Conservation (phyloP, 305 asterid genomes). For the Solanum hybrid region DNA sequence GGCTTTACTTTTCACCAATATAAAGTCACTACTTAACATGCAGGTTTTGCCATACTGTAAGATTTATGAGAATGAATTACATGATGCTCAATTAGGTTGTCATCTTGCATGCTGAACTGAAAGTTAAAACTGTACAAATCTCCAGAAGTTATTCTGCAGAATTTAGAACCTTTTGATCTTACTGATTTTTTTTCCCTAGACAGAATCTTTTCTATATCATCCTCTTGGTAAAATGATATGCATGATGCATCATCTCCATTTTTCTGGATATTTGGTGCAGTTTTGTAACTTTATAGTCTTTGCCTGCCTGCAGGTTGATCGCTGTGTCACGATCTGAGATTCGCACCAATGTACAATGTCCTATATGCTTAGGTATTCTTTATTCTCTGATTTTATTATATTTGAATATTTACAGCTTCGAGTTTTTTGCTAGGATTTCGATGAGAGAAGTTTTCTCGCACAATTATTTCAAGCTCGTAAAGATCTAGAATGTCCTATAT, state of each 20-base stretch:
- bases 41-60: not conserved
- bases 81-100: not conserved
- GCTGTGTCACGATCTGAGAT: conserved; percentile 20
- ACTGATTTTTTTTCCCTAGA: not conserved
- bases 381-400: not conserved
- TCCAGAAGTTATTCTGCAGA: not conserved
- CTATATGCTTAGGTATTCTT: conserved; percentile 35
- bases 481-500: conserved; percentile 21
- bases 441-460: conserved; percentile 16
- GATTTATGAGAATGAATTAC: not conserved
- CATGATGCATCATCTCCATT: not conserved
- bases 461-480: conserved; percentile 16
- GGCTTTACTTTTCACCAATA: not conserved
- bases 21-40: not conserved
- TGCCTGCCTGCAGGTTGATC: conserved; percentile 19
- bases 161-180: not conserved
- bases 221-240: not conserved
- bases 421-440: conserved; percentile 20
- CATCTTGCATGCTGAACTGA: not conserved
- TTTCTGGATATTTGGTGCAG: not conserved
- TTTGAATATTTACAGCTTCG: conserved; percentile 11
- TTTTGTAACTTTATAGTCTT: not conserved
- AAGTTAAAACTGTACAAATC: not conserved
- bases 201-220: not conserved
- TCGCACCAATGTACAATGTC: conserved; percentile 33